Evolutionary conservation across 148 eudicot species (phyloP), one percentile per base, ranked within the genome.

Genomic region (Rhododendron henanense): DNA sequence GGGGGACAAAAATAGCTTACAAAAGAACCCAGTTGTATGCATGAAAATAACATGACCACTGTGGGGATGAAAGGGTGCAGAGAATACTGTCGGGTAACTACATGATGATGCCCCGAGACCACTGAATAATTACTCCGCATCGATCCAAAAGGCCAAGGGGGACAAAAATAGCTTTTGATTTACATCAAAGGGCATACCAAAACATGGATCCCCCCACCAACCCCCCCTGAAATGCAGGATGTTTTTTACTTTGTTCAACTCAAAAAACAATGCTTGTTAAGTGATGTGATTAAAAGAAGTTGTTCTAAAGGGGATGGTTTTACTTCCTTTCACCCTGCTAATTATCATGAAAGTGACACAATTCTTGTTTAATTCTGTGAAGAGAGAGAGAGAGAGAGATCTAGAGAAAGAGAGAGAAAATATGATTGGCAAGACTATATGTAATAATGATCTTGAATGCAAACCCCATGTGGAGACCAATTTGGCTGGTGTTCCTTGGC

Each of bases 381-480:
- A 6, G 65, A 74, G 79, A 39, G 61, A 23, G 53, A 53, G 48
- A 25, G 79, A 73, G 55, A 7, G 47, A 55, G 44, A 33, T 33
- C 35, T 33, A 28, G 78, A 19, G 67, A 45, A 15, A 6, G 67
- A 41, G 45, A 41, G 45, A 41, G 45, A 41, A 7, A 33, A 25
- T 28, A 23, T 75, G 57, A 89, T 75, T 83, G 84, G 84, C 13
- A 73, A 31, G 59, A 63, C 25, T 39, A 50, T 5, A 19, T 18
- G 41, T 39, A 33, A 39, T 41, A 63, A 6, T 65, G 83, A 81
- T 45, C 67, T 87, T 69, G 44, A 84, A 81, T 59, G 84, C 87
- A 65, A 61, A 23, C 84, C 91, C 93, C 94, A 93, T 91, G 94
- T 93, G 94, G 92, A 90, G 87, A 89, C 90, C 94, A 92, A 82